Percentiles rank a stretch among this genome's conserved stretches.
These are phyloP conservation scores for Zymoseptoria brevis DNA, from an alignment of 2,329 filamentous ascomycete species.

Conservation along the genomic window DNA sequence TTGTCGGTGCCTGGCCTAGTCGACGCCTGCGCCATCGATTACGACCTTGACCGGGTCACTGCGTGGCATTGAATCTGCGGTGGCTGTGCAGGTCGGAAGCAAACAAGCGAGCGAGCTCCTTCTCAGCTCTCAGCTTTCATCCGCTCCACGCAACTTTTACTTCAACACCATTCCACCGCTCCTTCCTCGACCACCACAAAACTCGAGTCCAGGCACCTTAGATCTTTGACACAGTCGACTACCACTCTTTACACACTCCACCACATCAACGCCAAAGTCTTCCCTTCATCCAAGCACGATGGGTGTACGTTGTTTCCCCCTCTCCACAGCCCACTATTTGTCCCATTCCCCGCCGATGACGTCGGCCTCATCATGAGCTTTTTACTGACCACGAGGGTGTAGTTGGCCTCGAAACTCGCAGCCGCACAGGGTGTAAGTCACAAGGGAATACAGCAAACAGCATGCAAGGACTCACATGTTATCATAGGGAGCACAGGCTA, in stretches of 20 bases:
- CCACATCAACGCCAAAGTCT: background rate
- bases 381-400: conserved; percentile 1
- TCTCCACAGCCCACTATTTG: background rate
- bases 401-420: conserved; percentile 43
- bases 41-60: background rate
- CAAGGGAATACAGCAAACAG: background rate
- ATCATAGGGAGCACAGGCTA: conserved; percentile 14
- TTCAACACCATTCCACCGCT: background rate
- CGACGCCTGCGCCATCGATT: too few relatives aligned
- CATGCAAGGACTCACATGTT: background rate
- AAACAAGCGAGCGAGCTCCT: background rate
- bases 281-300: background rate
- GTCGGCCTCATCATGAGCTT: background rate
- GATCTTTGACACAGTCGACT: background rate
- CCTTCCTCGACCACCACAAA: background rate
- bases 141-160: background rate
- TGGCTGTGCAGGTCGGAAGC: background rate
- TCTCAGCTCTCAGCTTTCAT: background rate
- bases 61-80: background rate
- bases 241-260: background rate
- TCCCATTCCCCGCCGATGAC: background rate
- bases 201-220: background rate
- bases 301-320: background rate
- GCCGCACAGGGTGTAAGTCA: conserved; percentile 27
- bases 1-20: too few relatives aligned